These are phyloP conservation scores for Calonectria pauciramosa DNA, from an alignment of 2,329 filamentous ascomycete genomes.

Conservation along the genomic window DNA sequence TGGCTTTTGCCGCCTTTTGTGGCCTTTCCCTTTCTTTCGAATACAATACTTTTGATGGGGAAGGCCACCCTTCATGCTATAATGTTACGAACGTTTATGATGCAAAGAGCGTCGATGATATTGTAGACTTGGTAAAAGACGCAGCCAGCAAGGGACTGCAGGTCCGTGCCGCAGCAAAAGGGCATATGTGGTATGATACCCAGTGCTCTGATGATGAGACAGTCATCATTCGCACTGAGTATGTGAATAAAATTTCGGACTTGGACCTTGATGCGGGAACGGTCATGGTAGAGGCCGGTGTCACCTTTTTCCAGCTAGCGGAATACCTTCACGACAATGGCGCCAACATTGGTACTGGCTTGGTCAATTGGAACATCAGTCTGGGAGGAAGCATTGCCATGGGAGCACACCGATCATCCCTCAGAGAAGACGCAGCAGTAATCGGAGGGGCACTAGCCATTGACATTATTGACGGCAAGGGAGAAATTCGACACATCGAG, in stretches of 20 bases:
- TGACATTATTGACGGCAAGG: constrained; percentile 64
- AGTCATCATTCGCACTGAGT: constrained; percentile 62
- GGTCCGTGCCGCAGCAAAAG: constrained; percentile 63
- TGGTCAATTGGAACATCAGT: constrained; percentile 69
- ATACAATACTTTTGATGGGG: constrained; percentile 66
- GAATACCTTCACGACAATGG: constrained; percentile 62
- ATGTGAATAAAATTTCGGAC: constrained; percentile 59
- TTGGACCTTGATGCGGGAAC: constrained; percentile 58
- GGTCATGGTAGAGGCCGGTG: constrained; percentile 65
- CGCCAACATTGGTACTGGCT: constrained; percentile 63
- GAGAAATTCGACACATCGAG: constrained; percentile 57
- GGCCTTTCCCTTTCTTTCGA: constrained; percentile 26
- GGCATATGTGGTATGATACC: constrained; percentile 68
- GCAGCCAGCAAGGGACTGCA: constrained; percentile 55
- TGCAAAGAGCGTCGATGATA: constrained; percentile 60
- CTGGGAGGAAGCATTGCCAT: constrained; percentile 65
- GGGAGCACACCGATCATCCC: constrained; percentile 64
- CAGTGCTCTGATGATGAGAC: constrained; percentile 65
- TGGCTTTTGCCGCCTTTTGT: background rate
- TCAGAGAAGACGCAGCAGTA: constrained; percentile 64
- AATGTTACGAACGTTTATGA: constrained; percentile 60
- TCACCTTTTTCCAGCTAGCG: constrained; percentile 65
- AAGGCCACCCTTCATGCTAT: constrained; percentile 61
- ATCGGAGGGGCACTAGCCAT: constrained; percentile 62
- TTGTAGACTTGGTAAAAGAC: constrained; percentile 56